phyloP scores from a whole-genome alignment of 805 yeast genomes.

The Wickerhamiella nectarea region DNA sequence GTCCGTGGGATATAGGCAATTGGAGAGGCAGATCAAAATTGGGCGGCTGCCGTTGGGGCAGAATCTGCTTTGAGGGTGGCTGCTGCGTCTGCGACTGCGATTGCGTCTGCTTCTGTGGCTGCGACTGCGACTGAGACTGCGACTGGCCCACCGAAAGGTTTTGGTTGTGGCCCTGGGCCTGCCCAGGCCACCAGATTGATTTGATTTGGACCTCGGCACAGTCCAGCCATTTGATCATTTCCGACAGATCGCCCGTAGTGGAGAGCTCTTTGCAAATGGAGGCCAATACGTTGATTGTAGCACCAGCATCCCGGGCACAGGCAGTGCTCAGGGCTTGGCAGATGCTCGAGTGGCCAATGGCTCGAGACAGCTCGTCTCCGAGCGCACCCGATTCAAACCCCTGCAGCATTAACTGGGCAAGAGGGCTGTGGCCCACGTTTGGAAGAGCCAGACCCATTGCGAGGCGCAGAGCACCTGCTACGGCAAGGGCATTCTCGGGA shows the following conservation, averaged over 20 bases:
- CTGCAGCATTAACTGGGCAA: background rate
- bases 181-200: background rate
- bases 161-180: no score
- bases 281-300: background rate
- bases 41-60: no score
- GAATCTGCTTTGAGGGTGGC: no score
- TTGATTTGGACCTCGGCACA: background rate
- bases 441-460: constrained; percentile 8
- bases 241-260: background rate
- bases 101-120: background rate
- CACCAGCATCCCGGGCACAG: constrained; percentile 4
- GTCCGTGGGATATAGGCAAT: constrained; percentile 4
- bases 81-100: constrained; percentile 1
- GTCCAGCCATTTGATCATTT: constrained; percentile 1
- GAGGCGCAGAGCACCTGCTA: constrained; percentile 7
- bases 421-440: background rate
- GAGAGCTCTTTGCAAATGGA: constrained; percentile 1
- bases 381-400: constrained; percentile 6
- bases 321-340: background rate
- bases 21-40: background rate
- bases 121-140: background rate
- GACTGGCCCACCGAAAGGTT: constrained; percentile 5
- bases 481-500: background rate
- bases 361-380: constrained; percentile 8
- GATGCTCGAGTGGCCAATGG: background rate